Evolutionary conservation across 805 yeast genomes (phyloP).

Genomic region (Lachancea dasiensis): DNA sequence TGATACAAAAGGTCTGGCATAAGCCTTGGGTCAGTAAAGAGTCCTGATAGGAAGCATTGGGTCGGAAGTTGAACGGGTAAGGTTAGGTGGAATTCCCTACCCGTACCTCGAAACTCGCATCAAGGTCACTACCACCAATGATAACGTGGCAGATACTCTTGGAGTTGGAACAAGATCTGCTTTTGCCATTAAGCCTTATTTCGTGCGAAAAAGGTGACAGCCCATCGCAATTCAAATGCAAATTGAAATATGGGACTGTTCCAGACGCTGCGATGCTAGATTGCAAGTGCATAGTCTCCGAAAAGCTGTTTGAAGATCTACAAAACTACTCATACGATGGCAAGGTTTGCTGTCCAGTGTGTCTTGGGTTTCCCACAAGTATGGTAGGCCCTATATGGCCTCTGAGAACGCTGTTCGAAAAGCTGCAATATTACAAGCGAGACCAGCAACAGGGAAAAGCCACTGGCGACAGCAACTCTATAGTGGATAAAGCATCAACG

Average conservation of each 20-base stretch:
- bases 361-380: conserved; percentile 21
- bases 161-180: conserved; percentile 24
- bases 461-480: neutral
- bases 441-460: neutral
- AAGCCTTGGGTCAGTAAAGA: no score
- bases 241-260: conserved; percentile 22
- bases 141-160: conserved; percentile 5
- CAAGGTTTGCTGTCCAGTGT: conserved; percentile 33
- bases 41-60: no score
- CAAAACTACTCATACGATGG: conserved; percentile 4
- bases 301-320: conserved; percentile 16
- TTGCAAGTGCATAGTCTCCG: conserved; percentile 28
- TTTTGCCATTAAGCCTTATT: conserved; percentile 22
- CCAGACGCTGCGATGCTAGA: conserved; percentile 24
- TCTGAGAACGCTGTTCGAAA: conserved; percentile 28
- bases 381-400: conserved; percentile 33
- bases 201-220: conserved; percentile 15
- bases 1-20: no score
- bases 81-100: no score
- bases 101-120: no score
- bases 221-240: conserved; percentile 13
- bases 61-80: no score
- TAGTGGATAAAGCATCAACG: neutral
- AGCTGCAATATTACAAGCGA: conserved; percentile 15
- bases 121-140: conserved; percentile 1